These are phyloP conservation scores for Gonapodya prolifera DNA, from an alignment of 192 early-diverging fungal genomes.

Conservation along the genomic window DNA sequence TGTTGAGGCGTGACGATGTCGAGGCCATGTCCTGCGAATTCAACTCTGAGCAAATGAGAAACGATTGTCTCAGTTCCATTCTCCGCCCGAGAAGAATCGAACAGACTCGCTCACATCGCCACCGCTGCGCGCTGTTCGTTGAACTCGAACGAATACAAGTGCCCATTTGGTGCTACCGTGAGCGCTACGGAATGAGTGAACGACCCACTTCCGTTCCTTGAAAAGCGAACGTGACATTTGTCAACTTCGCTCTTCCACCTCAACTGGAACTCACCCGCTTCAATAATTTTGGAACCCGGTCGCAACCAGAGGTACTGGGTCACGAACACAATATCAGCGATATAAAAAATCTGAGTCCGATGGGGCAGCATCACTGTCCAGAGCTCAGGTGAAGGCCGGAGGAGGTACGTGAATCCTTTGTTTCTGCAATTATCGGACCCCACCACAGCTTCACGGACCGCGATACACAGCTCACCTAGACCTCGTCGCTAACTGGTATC, in stretches of 20 bases:
- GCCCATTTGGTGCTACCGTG: conserved; percentile 73
- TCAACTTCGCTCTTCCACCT: no score
- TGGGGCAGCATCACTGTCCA: conserved; percentile 90
- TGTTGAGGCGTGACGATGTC: conserved; percentile 58
- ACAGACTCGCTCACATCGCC: conserved; percentile 15
- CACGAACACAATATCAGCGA: conserved; percentile 88
- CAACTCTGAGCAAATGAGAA: no score
- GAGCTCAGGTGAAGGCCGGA: conserved; percentile 87
- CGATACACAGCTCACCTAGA: not conserved
- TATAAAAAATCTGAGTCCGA: conserved; percentile 91
- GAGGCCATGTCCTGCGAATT: conserved; percentile 73
- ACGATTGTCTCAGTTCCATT: not conserved
- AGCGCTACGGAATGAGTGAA: conserved; percentile 91
- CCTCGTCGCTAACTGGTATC: conserved; percentile 45
- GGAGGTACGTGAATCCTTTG: conserved; percentile 62
- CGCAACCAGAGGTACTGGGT: conserved; percentile 65
- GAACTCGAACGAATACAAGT: conserved; percentile 90
- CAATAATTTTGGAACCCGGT: conserved; percentile 77
- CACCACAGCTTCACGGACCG: no score
- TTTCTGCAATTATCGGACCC: not conserved
- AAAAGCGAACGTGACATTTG: not conserved
- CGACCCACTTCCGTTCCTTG: conserved; percentile 86
- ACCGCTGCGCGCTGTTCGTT: conserved; percentile 63
- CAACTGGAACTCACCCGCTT: no score
- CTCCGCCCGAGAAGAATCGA: not conserved